Percentiles rank a stretch among this genome's conserved stretches.
Conservation (phyloP, 1,284 basidiomycete species). For the Boletus mariae region DNA sequence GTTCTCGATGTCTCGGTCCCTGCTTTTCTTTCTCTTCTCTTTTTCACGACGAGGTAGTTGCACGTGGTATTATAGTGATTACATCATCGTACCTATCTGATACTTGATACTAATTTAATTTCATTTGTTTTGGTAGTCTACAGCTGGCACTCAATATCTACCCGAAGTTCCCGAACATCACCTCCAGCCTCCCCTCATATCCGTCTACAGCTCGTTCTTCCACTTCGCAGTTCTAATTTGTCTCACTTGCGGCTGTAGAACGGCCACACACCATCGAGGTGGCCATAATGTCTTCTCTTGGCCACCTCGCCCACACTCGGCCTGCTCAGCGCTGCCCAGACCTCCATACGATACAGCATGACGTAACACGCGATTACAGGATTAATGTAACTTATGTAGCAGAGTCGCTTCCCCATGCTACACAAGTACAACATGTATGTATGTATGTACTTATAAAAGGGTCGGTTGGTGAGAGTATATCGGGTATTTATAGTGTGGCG, state of each 20-base stretch:
- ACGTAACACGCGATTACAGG: constrained; percentile 25
- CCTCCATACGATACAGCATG: constrained; percentile 3
- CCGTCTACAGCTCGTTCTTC: constrained; percentile 7
- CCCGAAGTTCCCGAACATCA: constrained; percentile 5
- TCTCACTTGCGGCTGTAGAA: neutral
- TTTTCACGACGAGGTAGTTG: constrained; percentile 13
- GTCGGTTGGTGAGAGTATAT: constrained; percentile 20
- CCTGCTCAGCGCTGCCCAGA: too few relatives aligned
- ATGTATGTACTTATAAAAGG: constrained; percentile 2
- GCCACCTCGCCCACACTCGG: too few relatives aligned
- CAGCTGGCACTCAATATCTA: constrained; percentile 14
- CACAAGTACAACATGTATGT: neutral
- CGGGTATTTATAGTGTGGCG: constrained; percentile 23
- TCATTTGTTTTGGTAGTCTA: neutral
- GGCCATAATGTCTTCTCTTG: too few relatives aligned
- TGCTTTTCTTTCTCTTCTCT: neutral
- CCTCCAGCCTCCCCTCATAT: constrained; percentile 12
- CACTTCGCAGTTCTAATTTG: too few relatives aligned
- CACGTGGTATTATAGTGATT: constrained; percentile 30
- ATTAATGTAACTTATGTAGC: neutral
- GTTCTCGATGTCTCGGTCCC: neutral
- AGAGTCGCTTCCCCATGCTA: constrained; percentile 8
- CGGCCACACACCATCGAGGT: too few relatives aligned
- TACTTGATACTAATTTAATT: constrained; percentile 22
- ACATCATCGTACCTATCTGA: constrained; percentile 27